Conservation (phyloP, 352 stramenopile genomes). For the Globisporangium heterothallicum region DNA sequence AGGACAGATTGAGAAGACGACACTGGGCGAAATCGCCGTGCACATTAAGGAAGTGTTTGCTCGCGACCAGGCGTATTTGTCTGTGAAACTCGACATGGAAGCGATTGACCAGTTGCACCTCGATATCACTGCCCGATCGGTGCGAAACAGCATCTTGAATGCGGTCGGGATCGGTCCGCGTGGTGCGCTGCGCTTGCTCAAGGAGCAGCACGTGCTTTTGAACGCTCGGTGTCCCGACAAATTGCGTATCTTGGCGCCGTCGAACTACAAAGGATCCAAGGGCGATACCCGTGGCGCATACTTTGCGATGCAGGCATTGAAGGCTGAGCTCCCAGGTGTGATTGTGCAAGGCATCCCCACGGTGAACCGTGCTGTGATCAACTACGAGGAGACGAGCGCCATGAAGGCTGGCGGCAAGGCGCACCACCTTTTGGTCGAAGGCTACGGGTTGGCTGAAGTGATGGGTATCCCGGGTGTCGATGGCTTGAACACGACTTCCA, state of each 20-base stretch:
- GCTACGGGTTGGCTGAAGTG: conserved; percentile 96
- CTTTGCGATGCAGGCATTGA: conserved; percentile 95
- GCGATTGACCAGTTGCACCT: conserved; percentile 96
- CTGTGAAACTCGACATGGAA: conserved; percentile 96
- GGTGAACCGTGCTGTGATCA: conserved; percentile 98
- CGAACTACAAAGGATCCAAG: conserved; percentile 85
- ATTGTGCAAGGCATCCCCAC: conserved; percentile 98
- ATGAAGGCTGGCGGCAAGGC: conserved; percentile 39
- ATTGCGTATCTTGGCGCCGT: conserved; percentile 70
- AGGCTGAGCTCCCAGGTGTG: conserved; percentile 92
- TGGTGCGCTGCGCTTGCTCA: conserved; percentile 65
- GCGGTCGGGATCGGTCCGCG: conserved; percentile 63
- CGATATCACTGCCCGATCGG: conserved; percentile 90
- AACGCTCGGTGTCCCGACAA: conserved; percentile 82
- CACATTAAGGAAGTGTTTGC: conserved; percentile 99
- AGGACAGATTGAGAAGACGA: conserved; percentile 98
- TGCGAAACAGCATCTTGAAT: conserved; percentile 91
- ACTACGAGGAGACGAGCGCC: conserved; percentile 91
- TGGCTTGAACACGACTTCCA: conserved; percentile 94
- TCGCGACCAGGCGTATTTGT: conserved; percentile 92
- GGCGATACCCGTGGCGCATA: conserved; percentile 78
- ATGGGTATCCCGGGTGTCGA: conserved; percentile 98
- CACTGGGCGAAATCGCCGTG: conserved; percentile 91
- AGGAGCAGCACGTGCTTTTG: conserved; percentile 82
- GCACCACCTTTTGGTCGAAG: conserved; percentile 98